A percentile compares a stretch with the other conserved stretches of the same genome.
Evolutionary conservation across 208 protist genomes (phyloP).

Genomic region (Tritrichomonas foetus): DNA sequence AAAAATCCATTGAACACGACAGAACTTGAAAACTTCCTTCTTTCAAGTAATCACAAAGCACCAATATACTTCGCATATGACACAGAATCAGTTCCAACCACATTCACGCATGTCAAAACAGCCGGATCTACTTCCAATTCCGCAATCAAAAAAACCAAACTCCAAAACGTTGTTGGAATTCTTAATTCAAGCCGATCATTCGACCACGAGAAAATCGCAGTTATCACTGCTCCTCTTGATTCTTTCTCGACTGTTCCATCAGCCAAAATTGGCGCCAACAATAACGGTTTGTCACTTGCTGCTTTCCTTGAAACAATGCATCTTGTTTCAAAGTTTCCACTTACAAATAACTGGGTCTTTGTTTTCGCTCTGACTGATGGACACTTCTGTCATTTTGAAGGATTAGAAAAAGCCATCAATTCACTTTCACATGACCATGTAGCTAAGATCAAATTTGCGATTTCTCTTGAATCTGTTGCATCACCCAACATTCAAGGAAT

Average conservation of each 20-base stretch:
- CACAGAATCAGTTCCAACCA: not conserved
- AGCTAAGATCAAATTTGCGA: not conserved
- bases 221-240: conserved; percentile 10
- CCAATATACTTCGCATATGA: conserved; percentile 16
- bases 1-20: not conserved
- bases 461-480: not conserved
- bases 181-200: not conserved
- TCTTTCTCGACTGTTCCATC: not conserved
- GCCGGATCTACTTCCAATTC: not conserved
- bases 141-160: not conserved
- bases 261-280: not conserved
- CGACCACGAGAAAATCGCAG: not conserved
- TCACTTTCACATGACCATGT: not conserved
- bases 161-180: not conserved
- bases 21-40: not conserved
- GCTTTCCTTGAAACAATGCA: conserved; percentile 1
- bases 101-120: not conserved
- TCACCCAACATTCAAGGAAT: not conserved
- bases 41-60: not conserved
- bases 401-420: not conserved
- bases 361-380: conserved; percentile 20
- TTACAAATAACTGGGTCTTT: conserved; percentile 40
- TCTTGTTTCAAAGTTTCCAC: conserved; percentile 11
- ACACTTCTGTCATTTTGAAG: not conserved
- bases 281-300: not conserved